Base-by-base conservation (phyloP, 371 early-diverging fungal genomes). In the Zopfochytrium polystomum region DNA sequence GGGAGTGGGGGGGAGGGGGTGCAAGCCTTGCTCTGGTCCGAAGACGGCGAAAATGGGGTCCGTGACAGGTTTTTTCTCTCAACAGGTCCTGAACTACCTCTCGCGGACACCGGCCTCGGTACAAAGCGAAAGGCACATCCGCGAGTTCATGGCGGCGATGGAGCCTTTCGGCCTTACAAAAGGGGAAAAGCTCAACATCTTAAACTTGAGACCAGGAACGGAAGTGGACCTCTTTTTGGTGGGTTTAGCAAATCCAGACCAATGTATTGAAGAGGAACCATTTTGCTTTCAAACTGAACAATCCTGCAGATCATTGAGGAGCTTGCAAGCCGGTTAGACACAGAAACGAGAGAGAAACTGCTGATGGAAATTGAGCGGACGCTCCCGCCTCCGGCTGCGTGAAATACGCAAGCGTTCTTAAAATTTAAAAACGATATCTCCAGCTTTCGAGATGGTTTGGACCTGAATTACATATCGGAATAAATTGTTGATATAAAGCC, bases 401-500 rank as follows among this genome's bases (percentile, higher is more conserved):
- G 20, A 15, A 35, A 33, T 5, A n/a, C n/a, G n/a, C n/a, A 3
- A 38, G 3, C 5, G 20, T 11, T 25, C 4, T 74, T 85, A 92
- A 68, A 95, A 95, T 72, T 92, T 92, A 83, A 91, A 95, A 30
- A 95, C 90, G 64, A 86, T 85, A 71, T 95, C 92, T 38, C 81
- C 82, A 45, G 88, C 78, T 77, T 93, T 92, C 73, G 91, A 90
- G 52, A 93, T 79, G 58, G 86, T 83, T 60, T n/a, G n/a, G n/a
- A n/a, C n/a, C n/a, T n/a, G n/a, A n/a, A n/a, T n/a, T n/a, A n/a
- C n/a, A n/a, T n/a, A n/a, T n/a, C 85, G 81, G 64, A 47, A 42
- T 43, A 33, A 34, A 49, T 18, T 13, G 45, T 29, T 32, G 4
- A 51, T n/a, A 31, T 20, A 3, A 32, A 55, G n/a, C 29, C 11